These are phyloP conservation scores for Collybiopsis luxurians DNA, from an alignment of 768 basidiomycete species.

Conservation along the genomic window DNA sequence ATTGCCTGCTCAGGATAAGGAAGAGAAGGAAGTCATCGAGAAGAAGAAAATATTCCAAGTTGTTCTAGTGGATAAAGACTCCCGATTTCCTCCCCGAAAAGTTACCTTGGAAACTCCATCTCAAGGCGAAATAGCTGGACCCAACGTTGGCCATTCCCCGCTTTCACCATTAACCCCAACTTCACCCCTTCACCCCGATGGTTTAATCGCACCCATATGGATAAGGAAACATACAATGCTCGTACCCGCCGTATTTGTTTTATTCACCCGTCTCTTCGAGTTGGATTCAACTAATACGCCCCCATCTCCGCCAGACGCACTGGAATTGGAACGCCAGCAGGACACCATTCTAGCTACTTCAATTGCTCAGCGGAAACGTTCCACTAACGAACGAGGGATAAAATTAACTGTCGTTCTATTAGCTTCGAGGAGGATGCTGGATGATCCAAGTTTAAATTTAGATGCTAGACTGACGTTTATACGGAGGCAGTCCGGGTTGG, in stretches of 20 bases:
- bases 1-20: conserved; percentile 13
- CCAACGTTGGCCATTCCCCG: conserved; percentile 74
- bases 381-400: conserved; percentile 79
- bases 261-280: conserved; percentile 86
- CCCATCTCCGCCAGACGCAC: conserved; percentile 22
- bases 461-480: conserved; percentile 86
- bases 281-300: conserved; percentile 36
- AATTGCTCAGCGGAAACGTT: conserved; percentile 76
- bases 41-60: conserved; percentile 77
- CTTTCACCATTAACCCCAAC: conserved; percentile 88
- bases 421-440: conserved; percentile 84
- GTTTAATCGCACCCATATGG: conserved; percentile 97
- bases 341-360: conserved; percentile 81
- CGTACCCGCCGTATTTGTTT: conserved; percentile 89
- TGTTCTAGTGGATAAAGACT: conserved; percentile 78
- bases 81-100: conserved; percentile 88
- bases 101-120: conserved; percentile 22
- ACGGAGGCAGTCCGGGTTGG: conserved; percentile 82
- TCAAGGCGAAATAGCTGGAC: no score
- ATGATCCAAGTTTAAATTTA: conserved; percentile 39
- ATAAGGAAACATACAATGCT: conserved; percentile 92
- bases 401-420: conserved; percentile 94
- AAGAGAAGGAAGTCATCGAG: conserved; percentile 24
- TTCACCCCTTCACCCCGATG: conserved; percentile 92
- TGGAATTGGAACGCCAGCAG: conserved; percentile 59